Conservation (phyloP, 805 yeast genomes). For the Cyberlindnera petersonii region DNA sequence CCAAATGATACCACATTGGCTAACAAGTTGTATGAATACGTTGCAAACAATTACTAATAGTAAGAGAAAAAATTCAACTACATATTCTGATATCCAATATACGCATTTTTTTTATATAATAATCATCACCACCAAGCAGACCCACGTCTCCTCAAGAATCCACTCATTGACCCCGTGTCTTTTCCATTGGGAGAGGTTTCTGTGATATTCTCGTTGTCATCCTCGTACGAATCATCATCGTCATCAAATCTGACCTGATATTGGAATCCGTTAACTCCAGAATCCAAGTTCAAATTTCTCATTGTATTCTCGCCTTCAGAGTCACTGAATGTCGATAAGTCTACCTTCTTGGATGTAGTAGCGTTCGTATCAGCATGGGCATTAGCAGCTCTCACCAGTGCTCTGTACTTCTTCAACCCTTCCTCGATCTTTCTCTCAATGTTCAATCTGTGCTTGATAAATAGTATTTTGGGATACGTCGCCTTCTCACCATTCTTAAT, state of each 20-base stretch:
- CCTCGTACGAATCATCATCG: conserved; percentile 11
- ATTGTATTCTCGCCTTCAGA: conserved; percentile 13
- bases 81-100: too few species aligned
- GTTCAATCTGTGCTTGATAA: conserved; percentile 57
- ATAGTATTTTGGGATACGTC: conserved; percentile 61
- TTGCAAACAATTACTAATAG: conserved; percentile 19
- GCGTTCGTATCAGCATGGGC: neutral
- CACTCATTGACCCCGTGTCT: neutral
- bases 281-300: conserved; percentile 2
- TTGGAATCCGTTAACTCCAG: conserved; percentile 11
- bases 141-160: conserved; percentile 3
- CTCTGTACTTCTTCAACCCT: conserved; percentile 37
- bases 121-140: conserved; percentile 10
- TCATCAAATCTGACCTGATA: conserved; percentile 17
- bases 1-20: conserved; percentile 29
- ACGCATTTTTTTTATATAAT: too few species aligned
- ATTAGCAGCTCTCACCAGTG: neutral
- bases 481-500: conserved; percentile 60
- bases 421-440: conserved; percentile 62
- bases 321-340: conserved; percentile 6
- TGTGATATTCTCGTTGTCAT: conserved; percentile 14
- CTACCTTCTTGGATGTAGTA: neutral
- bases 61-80: too few species aligned
- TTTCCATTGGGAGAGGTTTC: conserved; percentile 9
- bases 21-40: conserved; percentile 22